A percentile compares a stretch with the other conserved stretches of the same genome.
Evolutionary conservation across 495 filamentous ascomycete genomes (phyloP).

Genomic region (Saxophila tyrrhenica): DNA sequence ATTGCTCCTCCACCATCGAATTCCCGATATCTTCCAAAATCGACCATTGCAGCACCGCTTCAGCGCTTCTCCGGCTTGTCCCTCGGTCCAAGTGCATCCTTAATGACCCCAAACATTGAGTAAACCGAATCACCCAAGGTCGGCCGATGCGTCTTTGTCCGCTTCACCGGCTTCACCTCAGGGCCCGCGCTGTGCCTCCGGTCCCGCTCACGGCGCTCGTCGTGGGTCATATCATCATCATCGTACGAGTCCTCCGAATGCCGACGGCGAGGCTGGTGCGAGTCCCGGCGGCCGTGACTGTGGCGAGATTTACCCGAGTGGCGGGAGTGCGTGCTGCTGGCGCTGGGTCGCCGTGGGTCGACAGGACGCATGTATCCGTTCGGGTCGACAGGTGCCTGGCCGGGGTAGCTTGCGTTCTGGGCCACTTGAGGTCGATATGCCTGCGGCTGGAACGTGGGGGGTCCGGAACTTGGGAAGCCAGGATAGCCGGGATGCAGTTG

Average conservation of each 20-base stretch:
- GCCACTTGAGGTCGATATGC: background rate
- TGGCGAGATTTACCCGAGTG: background rate
- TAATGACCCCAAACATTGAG: background rate
- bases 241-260: background rate
- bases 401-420: background rate
- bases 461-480: background rate
- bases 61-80: constrained; percentile 3
- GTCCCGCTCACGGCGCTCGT: background rate
- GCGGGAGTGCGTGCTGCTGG: background rate
- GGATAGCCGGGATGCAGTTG: background rate
- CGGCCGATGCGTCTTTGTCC: background rate
- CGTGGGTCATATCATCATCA: background rate
- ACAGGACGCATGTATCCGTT: background rate
- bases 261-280: background rate
- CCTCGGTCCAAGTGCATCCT: constrained; percentile 7
- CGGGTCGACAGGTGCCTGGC: background rate
- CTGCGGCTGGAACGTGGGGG: background rate
- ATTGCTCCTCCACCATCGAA: background rate
- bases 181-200: background rate
- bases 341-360: background rate
- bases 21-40: background rate
- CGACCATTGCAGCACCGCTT: background rate
- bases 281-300: background rate
- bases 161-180: background rate
- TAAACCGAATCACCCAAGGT: constrained; percentile 6